Conservation (phyloP, 2,329 filamentous ascomycete genomes). For the Ceratocystis huliohia region DNA sequence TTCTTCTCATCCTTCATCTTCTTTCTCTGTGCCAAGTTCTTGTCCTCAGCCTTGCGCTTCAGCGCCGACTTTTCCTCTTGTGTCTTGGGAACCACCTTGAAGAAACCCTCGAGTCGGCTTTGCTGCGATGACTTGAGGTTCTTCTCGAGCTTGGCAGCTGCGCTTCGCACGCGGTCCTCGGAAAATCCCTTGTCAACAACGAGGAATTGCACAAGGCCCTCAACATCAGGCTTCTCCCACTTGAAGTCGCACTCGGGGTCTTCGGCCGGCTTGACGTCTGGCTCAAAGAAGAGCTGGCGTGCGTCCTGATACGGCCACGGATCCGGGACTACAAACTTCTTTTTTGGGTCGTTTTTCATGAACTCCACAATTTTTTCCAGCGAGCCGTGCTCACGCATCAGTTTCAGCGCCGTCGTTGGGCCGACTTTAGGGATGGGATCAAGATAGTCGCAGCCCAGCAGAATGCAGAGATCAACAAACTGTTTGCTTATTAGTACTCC, state of each 20-base stretch:
- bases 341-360: conserved; percentile 62
- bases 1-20: conserved; percentile 89
- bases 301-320: conserved; percentile 94
- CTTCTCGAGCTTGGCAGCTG: conserved; percentile 69
- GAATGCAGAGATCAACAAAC: conserved; percentile 96
- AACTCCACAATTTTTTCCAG: conserved; percentile 77
- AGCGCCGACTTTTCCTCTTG: conserved; percentile 70
- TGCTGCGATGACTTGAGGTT: conserved; percentile 86
- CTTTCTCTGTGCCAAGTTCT: conserved; percentile 86
- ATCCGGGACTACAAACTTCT: conserved; percentile 78
- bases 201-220: conserved; percentile 78
- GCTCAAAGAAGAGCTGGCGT: conserved; percentile 79
- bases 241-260: conserved; percentile 89
- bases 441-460: conserved; percentile 94
- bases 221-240: conserved; percentile 87
- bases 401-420: conserved; percentile 77
- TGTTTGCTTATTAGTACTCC: conserved; percentile 29
- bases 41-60: conserved; percentile 90
- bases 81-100: conserved; percentile 82
- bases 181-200: conserved; percentile 94
- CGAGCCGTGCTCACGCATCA: conserved; percentile 82
- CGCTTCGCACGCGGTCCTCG: conserved; percentile 78
- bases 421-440: conserved; percentile 93
- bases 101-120: conserved; percentile 86
- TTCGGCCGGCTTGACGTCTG: conserved; percentile 73